A percentile compares a stretch with the other conserved stretches of the same genome.
phyloP scores from a whole-genome alignment of 495 filamentous ascomycete species.

The Hyaloscypha hepaticicola region DNA sequence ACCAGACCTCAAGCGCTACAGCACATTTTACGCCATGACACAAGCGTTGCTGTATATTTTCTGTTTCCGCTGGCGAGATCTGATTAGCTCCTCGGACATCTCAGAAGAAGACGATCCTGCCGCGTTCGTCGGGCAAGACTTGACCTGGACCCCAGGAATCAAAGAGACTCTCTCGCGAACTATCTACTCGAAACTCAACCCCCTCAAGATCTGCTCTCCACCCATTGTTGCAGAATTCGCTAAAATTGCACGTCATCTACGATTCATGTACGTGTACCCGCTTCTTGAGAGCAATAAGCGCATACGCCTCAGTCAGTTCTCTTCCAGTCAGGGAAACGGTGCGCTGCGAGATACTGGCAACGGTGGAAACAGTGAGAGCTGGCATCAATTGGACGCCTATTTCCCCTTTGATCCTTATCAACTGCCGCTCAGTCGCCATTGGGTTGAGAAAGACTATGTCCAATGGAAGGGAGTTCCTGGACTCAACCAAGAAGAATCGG shows the following conservation, averaged over 20 bases:
- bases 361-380: slow-evolving; percentile 54
- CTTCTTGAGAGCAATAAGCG: slow-evolving; percentile 92
- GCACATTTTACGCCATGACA: slow-evolving; percentile 81
- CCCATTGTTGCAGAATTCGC: slow-evolving; percentile 90
- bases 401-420: slow-evolving; percentile 98
- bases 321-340: slow-evolving; percentile 32
- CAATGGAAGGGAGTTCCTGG: slow-evolving; percentile 79
- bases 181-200: slow-evolving; percentile 86
- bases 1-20: slow-evolving; percentile 80
- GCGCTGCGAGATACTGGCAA: slow-evolving; percentile 64
- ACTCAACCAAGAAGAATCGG: slow-evolving; percentile 57
- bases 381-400: slow-evolving; percentile 80
- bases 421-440: slow-evolving; percentile 76
- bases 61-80: slow-evolving; percentile 95
- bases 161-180: slow-evolving; percentile 68
- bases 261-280: slow-evolving; percentile 82
- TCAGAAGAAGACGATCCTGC: slow-evolving; percentile 56
- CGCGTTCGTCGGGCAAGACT: slow-evolving; percentile 57
- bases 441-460: slow-evolving; percentile 83
- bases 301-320: slow-evolving; percentile 63
- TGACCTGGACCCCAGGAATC: slow-evolving; percentile 70
- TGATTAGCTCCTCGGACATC: slow-evolving; percentile 58
- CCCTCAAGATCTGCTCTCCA: slow-evolving; percentile 93
- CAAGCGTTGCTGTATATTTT: slow-evolving; percentile 93
- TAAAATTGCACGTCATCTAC: slow-evolving; percentile 75